These are phyloP conservation scores for Wickerhamomyces xylosicus DNA, from an alignment of 805 yeast species.

Conservation along the genomic window DNA sequence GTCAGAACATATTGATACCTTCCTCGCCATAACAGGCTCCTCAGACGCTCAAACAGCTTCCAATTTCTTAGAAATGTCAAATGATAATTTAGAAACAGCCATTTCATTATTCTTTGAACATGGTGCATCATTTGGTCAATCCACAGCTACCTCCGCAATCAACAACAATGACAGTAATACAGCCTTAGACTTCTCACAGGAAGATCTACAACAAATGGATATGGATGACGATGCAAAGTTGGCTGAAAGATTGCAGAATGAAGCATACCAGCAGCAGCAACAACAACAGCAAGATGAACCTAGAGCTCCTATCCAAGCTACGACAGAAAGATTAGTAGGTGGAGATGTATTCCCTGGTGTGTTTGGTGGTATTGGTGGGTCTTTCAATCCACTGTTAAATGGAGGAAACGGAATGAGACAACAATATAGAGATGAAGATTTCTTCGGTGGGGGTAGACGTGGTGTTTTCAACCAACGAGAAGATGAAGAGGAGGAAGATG, in stretches of 20 bases:
- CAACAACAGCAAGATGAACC: slow-evolving; percentile 30
- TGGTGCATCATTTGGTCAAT: slow-evolving; percentile 25
- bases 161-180: slow-evolving; percentile 2
- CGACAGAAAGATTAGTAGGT: slow-evolving; percentile 69
- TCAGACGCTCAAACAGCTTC: slow-evolving; percentile 58
- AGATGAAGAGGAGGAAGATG: slow-evolving; percentile 24
- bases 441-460: slow-evolving; percentile 25
- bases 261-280: slow-evolving; percentile 35
- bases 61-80: slow-evolving; percentile 72
- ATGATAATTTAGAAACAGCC: slow-evolving; percentile 72
- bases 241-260: slow-evolving; percentile 55
- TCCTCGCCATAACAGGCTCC: slow-evolving; percentile 76
- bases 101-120: slow-evolving; percentile 74
- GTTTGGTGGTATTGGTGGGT: slow-evolving; percentile 29
- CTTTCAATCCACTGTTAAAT: slow-evolving; percentile 7
- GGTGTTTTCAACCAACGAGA: slow-evolving; percentile 26
- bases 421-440: slow-evolving; percentile 6
- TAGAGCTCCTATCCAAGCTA: slow-evolving; percentile 69
- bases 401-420: not conserved
- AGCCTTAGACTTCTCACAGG: slow-evolving; percentile 1
- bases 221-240: slow-evolving; percentile 35
- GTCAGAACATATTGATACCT: slow-evolving; percentile 53
- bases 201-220: slow-evolving; percentile 11
- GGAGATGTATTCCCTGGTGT: slow-evolving; percentile 26
- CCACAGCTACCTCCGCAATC: slow-evolving; percentile 1